Evolutionary conservation across 441 rosid species (phyloP).

Genomic region (Syzygium syzygioides): DNA sequence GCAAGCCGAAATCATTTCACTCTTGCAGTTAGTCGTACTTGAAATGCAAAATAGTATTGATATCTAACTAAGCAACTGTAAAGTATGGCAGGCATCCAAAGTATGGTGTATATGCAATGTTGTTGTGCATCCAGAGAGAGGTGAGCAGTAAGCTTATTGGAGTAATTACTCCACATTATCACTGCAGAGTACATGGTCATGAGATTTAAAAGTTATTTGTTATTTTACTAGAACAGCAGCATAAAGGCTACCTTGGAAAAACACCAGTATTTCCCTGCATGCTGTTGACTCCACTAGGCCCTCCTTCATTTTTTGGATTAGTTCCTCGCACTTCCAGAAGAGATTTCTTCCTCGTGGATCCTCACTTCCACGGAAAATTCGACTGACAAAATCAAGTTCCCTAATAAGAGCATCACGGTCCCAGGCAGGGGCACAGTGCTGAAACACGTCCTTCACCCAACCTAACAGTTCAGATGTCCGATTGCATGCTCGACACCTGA

Average conservation of each 20-base stretch:
- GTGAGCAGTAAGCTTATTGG: not conserved
- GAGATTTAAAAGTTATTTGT: not conserved
- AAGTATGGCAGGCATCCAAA: not conserved
- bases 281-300: constrained; percentile 69
- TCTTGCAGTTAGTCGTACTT: not conserved
- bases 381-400: constrained; percentile 84
- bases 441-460: constrained; percentile 98
- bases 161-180: not conserved
- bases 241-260: constrained; percentile 68
- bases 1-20: not conserved
- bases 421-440: constrained; percentile 93
- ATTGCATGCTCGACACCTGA: constrained; percentile 84
- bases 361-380: constrained; percentile 93
- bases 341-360: constrained; percentile 83
- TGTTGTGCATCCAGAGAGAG: not conserved
- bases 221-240: not conserved
- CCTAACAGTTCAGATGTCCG: constrained; percentile 90
- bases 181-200: not conserved
- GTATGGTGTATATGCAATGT: not conserved
- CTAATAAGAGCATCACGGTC: constrained; percentile 75
- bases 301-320: constrained; percentile 72
- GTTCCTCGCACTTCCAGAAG: constrained; percentile 85
- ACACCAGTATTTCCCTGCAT: constrained; percentile 62
- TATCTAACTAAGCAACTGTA: not conserved
- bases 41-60: not conserved